Base-by-base conservation (phyloP, 345 rosid genomes). In the Dipteronia sinensis region DNA sequence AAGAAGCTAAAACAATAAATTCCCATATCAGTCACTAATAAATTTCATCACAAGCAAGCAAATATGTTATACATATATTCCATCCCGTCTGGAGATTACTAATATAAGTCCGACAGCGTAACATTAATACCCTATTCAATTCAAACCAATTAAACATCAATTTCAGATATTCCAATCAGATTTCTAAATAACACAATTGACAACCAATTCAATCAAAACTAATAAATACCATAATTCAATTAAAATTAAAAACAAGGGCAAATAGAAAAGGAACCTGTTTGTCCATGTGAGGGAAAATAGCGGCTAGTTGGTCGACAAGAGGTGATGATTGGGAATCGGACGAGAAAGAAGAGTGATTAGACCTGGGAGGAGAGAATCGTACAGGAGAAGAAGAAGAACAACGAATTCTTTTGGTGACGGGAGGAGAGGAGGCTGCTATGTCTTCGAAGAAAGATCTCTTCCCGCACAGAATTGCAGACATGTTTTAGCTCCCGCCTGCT, bases 401-500 rank as follows among this genome's bases (percentile, higher is more conserved):
- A 80, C 95, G 93, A 83, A 93, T 70, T 85, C 91, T 84, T 68
- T 91, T 91, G 73, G 90, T 74, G 69, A 83, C 91, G 56, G 93
- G 88, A 61, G 90, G 85, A 1, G 77, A 74, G 11, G 92, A 80
- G 42, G 88, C 85, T 31, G 88, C 68, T 80, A 89, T 84, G 72
- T 93, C 97, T 84, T 93, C 97, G 71, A 93, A 93, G 63, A 91
- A 86, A 78, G 95, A 93, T 93, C 95, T 93, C 95, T 93, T 93
- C 71, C 97, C 94, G 84, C 95, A 91, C 88, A 93, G 89, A 80
- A 91, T 89, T 74, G 95, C 95, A 91, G 97, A 93, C 97, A 93
- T 93, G 94, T 89, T 93, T 89, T 86, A 86, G 82, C 78, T 79
- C 69, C 80, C 84, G 78, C 42, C 72, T 53, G 66, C 72, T 38